These are phyloP conservation scores for Butyriboletus loyo DNA, from an alignment of 768 basidiomycete genomes.

Conservation along the genomic window DNA sequence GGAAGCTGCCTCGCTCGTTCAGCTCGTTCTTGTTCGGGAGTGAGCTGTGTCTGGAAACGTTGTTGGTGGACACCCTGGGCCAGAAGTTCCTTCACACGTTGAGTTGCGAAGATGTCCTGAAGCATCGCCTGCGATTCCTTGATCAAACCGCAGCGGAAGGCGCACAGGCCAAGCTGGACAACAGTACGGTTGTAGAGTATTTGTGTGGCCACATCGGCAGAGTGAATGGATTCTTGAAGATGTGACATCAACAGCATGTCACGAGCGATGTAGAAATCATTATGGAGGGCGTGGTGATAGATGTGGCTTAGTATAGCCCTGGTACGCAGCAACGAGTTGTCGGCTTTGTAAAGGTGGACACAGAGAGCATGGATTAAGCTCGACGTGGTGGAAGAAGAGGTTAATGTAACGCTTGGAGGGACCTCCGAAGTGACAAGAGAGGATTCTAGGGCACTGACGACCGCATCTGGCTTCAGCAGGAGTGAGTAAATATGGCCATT, in stretches of 20 bases:
- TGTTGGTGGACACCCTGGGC: conserved; percentile 96
- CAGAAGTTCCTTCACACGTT: conserved; percentile 94
- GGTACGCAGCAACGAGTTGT: conserved; percentile 88
- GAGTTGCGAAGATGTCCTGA: conserved; percentile 94
- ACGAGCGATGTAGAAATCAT: conserved; percentile 93
- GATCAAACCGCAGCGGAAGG: conserved; percentile 93
- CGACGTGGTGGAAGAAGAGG: conserved; percentile 54
- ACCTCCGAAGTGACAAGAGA: conserved; percentile 55
- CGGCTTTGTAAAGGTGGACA: conserved; percentile 88
- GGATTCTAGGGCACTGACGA: conserved; percentile 86
- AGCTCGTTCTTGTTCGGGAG: conserved; percentile 95
- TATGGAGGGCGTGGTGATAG: conserved; percentile 94
- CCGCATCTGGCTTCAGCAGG: conserved; percentile 77
- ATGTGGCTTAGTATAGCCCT: conserved; percentile 98
- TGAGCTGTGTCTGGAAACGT: conserved; percentile 73
- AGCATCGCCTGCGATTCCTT: conserved; percentile 90
- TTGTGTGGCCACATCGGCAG: conserved; percentile 95
- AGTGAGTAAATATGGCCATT: no score
- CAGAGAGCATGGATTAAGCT: conserved; percentile 86
- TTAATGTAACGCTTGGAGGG: conserved; percentile 61
- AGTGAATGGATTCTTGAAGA: conserved; percentile 93
- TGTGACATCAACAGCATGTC: conserved; percentile 99
- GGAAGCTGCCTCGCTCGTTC: conserved; percentile 95
- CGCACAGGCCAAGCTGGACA: conserved; percentile 95
- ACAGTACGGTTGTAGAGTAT: conserved; percentile 97